Evolutionary conservation across 148 eudicot genomes (phyloP).

Genomic region (Amaranthus cruentus): DNA sequence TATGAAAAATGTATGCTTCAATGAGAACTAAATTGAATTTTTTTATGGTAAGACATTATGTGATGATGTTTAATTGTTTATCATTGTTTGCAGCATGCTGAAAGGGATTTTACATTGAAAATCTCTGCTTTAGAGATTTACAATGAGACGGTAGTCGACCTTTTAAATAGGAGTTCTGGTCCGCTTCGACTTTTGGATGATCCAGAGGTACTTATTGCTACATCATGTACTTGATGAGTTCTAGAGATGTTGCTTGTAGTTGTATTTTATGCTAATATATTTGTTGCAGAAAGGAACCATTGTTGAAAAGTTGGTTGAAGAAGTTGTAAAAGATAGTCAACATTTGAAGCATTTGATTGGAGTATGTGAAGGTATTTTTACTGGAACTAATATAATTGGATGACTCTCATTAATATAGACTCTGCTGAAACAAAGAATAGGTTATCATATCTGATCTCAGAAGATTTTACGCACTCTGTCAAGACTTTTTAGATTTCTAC

Average conservation of each 20-base stretch:
- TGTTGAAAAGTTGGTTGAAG: slow-evolving; percentile 83
- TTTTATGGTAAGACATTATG: not conserved
- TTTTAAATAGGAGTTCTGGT: slow-evolving; percentile 72
- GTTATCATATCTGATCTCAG: not conserved
- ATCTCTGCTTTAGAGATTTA: slow-evolving; percentile 91
- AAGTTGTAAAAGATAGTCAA: slow-evolving; percentile 58
- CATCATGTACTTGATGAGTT: not conserved
- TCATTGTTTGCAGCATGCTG: slow-evolving; percentile 49
- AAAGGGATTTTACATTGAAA: slow-evolving; percentile 58
- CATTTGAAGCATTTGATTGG: slow-evolving; percentile 68
- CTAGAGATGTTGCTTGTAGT: slow-evolving; percentile 5
- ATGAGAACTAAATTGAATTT: not conserved
- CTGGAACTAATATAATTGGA: not conserved
- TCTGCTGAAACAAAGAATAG: not conserved
- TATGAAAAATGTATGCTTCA: slow-evolving; percentile 56
- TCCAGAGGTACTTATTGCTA: slow-evolving; percentile 62
- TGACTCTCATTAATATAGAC: not conserved
- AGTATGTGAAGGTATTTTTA: slow-evolving; percentile 79
- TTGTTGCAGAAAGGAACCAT: slow-evolving; percentile 78
- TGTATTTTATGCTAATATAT: slow-evolving; percentile 8
- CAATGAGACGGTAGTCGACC: slow-evolving; percentile 89
- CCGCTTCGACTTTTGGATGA: slow-evolving; percentile 94
- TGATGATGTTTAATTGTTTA: not conserved
- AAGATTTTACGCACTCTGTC: not conserved
- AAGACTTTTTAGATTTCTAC: not conserved